A percentile compares a stretch with the other conserved stretches of the same genome.
phyloP scores from a whole-genome alignment of 345 rosid genomes.

The Lagerstroemia speciosa region DNA sequence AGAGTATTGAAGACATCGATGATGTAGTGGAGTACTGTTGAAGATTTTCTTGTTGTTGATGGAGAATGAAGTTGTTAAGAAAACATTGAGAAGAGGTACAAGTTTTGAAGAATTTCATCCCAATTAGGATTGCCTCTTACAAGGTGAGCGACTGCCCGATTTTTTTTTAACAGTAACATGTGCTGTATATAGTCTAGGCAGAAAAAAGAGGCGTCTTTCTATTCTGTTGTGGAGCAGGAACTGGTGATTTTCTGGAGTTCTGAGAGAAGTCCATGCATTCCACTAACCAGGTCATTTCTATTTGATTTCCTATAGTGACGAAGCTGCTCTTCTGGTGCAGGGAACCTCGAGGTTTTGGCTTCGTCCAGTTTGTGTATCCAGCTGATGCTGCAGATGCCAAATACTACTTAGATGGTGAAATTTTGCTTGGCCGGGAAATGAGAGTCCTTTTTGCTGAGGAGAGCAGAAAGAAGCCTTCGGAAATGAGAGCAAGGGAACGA shows the following conservation, averaged over 20 bases:
- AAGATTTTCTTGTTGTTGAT: conserved; percentile 34
- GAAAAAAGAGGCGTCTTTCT: neutral
- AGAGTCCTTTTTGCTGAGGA: conserved; percentile 85
- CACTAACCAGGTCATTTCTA: neutral
- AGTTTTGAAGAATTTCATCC: conserved; percentile 45
- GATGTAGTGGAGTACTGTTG: conserved; percentile 32
- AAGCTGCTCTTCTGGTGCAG: conserved; percentile 25
- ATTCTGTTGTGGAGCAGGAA: neutral
- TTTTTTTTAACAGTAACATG: conserved; percentile 9
- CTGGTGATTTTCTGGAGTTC: neutral
- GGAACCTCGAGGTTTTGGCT: conserved; percentile 90
- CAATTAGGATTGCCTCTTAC: conserved; percentile 33
- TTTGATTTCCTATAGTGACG: conserved; percentile 2
- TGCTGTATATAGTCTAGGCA: neutral
- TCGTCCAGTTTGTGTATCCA: conserved; percentile 72
- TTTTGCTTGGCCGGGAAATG: conserved; percentile 69
- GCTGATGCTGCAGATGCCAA: conserved; percentile 93
- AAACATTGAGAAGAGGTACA: conserved; percentile 50
- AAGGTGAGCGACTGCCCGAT: conserved; percentile 66
- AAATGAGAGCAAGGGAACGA: conserved; percentile 77
- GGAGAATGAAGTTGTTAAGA: conserved; percentile 46
- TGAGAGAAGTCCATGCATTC: neutral
- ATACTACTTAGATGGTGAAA: conserved; percentile 70
- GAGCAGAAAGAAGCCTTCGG: conserved; percentile 81
- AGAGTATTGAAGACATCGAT: conserved; percentile 46